These are phyloP conservation scores for Malus sieversii DNA, from an alignment of 306 rosid genomes.

Conservation along the genomic window DNA sequence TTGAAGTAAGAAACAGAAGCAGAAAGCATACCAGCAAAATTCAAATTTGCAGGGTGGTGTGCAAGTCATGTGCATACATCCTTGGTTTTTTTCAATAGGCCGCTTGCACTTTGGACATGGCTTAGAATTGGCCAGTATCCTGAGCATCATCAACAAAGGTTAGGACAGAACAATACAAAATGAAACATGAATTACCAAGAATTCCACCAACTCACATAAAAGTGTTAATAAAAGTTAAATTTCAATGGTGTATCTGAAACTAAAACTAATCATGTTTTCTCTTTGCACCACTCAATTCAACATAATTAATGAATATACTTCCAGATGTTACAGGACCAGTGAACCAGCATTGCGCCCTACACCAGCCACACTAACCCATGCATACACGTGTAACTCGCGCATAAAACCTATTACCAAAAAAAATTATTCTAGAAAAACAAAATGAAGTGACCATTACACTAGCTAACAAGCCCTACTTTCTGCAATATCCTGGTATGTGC, in stretches of 20 bases:
- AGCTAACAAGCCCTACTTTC: neutral
- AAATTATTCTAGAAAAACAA: neutral
- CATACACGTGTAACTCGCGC: neutral
- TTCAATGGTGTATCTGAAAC: neutral
- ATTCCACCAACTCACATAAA: neutral
- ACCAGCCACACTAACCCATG: neutral
- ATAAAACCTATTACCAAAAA: neutral
- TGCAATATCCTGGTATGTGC: too few relatives aligned
- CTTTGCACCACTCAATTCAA: neutral
- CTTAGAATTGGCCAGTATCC: slow-evolving; percentile 70
- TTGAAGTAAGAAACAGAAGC: neutral
- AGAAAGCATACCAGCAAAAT: slow-evolving; percentile 66
- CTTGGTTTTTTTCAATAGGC: slow-evolving; percentile 82
- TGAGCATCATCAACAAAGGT: slow-evolving; percentile 11
- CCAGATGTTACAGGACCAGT: neutral
- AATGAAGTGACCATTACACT: too few relatives aligned
- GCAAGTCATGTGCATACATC: slow-evolving; percentile 92
- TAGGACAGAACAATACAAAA: neutral
- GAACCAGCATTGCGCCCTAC: too few relatives aligned
- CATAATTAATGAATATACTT: neutral
- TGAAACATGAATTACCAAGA: neutral
- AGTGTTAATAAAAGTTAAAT: neutral
- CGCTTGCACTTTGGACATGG: slow-evolving; percentile 92
- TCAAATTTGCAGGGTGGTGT: slow-evolving; percentile 87
- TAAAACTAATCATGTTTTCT: neutral